Evolutionary conservation across 805 yeast species (phyloP), one percentile per base, ranked within the genome.

Genomic region (Nakazawaea sp.): DNA sequence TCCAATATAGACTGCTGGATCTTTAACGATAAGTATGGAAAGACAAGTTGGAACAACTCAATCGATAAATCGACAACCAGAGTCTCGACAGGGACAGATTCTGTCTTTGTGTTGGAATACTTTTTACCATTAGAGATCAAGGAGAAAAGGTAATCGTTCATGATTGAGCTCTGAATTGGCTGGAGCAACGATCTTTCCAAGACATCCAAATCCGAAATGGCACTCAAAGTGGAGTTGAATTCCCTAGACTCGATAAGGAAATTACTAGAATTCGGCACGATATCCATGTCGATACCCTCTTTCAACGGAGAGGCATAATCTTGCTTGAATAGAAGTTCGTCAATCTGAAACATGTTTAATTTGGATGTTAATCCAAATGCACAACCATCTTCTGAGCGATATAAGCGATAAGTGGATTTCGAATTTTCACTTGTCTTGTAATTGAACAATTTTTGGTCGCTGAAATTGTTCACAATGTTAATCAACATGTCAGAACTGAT

Each of bases 1-100:
- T 90, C 97, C 16, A 92, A 57, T n/a, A 92, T 66, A 1, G 97
- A 87, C 41, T 81, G 79, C 50, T 90, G 97, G 36, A 92, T 82
- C 43, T 86, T 84, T 4, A 75, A 59, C 6, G 89, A 75, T 46
- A 90, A 70, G 41, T 68, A 64, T 0, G 94, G 85, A 45, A 90
- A 81, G 1, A 82, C 66, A 7, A 70, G 51, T 4, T 84, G 75
- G 51, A 88, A 85, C 2, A 89, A 65, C 42, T 81, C 87, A 50
- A 90, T 77, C 0, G 96, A 80, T 2, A 72, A 53, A 57, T 90
- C 96, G n/a, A 87, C 70, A 3, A 84, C 58, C 35, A 75, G 62
- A 0, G 76, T 72, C 2, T 66, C 61, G 4, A 61, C 52, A n/a
- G 62, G 61, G 9, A 73, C 76, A 2, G 75, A 54, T 33, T 55